Percentiles rank a stretch among this genome's conserved stretches.
Conservation (phyloP, 2,329 filamentous ascomycete species). For the Calonectria honghensis region DNA sequence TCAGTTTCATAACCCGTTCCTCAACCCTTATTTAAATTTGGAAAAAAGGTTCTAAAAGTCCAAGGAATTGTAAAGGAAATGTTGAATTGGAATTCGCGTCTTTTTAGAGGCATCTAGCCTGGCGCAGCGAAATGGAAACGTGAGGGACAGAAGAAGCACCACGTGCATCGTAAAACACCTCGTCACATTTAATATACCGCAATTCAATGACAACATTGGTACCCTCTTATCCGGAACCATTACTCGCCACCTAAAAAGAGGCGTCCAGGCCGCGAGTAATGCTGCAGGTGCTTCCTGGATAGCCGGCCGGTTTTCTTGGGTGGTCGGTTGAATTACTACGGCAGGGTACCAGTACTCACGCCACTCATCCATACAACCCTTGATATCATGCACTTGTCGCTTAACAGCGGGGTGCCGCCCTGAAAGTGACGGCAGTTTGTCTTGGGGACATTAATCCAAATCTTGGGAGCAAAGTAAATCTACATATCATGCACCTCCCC, state of each 20-base stretch:
- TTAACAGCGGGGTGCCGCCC: slow-evolving; percentile 39
- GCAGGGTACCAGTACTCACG: slow-evolving; percentile 34
- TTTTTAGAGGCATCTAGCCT: neutral
- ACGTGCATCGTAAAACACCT: slow-evolving; percentile 28
- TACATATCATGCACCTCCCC: slow-evolving; percentile 40
- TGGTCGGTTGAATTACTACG: slow-evolving; percentile 1
- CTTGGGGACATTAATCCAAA: slow-evolving; percentile 16
- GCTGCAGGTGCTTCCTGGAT: neutral
- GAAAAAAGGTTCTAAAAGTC: neutral
- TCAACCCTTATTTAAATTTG: no score
- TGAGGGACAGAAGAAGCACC: slow-evolving; percentile 9
- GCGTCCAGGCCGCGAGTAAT: slow-evolving; percentile 11
- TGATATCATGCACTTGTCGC: slow-evolving; percentile 46
- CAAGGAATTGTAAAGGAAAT: neutral
- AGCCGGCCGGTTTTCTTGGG: slow-evolving; percentile 37
- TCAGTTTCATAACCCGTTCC: neutral
- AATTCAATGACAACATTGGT: slow-evolving; percentile 15
- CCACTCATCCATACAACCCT: slow-evolving; percentile 27
- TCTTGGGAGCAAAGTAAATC: slow-evolving; percentile 39
- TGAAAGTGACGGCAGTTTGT: slow-evolving; percentile 36
- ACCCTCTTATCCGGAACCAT: slow-evolving; percentile 11
- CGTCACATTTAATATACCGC: slow-evolving; percentile 37
- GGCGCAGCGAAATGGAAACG: neutral
- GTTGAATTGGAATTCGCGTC: neutral
- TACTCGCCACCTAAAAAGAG: slow-evolving; percentile 13